Evolutionary conservation across 352 stramenopile species (phyloP).

Genomic region (Pythium apleroticum): DNA sequence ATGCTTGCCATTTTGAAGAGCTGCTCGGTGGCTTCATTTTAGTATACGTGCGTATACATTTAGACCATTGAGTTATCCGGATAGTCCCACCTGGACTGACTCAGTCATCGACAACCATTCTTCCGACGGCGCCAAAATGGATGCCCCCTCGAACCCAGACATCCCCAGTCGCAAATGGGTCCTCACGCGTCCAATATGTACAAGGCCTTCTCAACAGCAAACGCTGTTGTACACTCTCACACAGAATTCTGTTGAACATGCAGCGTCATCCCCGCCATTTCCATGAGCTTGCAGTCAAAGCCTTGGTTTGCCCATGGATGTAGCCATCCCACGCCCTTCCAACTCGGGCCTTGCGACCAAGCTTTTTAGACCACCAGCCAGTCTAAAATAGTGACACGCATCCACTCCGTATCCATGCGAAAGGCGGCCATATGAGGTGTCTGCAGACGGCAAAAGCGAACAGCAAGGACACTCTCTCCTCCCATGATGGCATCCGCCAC

Average conservation of each 20-base stretch:
- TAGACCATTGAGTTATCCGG: too few relatives aligned
- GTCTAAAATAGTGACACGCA: constrained; percentile 1
- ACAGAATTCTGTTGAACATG: neutral
- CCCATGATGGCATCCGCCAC: neutral
- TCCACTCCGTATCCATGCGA: constrained; percentile 2
- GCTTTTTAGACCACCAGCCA: neutral
- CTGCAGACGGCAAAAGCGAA: neutral
- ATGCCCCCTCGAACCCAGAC: neutral
- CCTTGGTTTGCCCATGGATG: neutral
- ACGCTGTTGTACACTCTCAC: too few relatives aligned
- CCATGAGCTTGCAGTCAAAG: neutral
- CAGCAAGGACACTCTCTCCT: neutral
- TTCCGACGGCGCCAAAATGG: neutral
- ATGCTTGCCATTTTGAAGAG: neutral
- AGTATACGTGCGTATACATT: neutral
- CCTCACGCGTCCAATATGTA: too few relatives aligned
- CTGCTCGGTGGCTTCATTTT: neutral
- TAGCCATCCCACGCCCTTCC: neutral
- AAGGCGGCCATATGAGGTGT: constrained; percentile 1
- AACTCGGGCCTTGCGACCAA: neutral
- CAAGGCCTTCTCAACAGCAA: too few relatives aligned
- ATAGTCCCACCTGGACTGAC: neutral
- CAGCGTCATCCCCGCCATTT: too few relatives aligned
- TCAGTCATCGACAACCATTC: neutral
- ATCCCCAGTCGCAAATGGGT: neutral